phyloP scores from a whole-genome alignment of 2,329 filamentous ascomycete species.

The Fulvia fulva region DNA sequence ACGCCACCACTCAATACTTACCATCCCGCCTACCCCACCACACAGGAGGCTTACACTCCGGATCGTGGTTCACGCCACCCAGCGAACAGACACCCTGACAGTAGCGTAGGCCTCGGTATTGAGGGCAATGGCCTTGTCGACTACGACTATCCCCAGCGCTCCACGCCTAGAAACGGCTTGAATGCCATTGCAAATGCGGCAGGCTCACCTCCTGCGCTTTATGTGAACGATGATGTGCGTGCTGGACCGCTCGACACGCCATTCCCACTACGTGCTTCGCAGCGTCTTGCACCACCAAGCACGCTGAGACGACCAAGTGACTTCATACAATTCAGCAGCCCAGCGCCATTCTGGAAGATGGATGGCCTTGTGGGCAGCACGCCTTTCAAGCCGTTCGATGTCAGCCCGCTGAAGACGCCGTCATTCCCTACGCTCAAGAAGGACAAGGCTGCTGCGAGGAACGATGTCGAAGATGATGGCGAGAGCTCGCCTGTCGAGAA shows the following conservation, averaged over 20 bases:
- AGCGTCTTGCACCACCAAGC: slow-evolving; percentile 71
- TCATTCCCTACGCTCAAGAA: slow-evolving; percentile 31
- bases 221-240: slow-evolving; percentile 35
- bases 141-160: slow-evolving; percentile 28
- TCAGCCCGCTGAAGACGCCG: slow-evolving; percentile 38
- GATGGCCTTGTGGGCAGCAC: slow-evolving; percentile 73
- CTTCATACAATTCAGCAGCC: slow-evolving; percentile 80
- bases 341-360: slow-evolving; percentile 86
- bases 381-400: slow-evolving; percentile 43
- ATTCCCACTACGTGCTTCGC: slow-evolving; percentile 41
- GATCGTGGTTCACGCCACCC: slow-evolving; percentile 49
- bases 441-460: slow-evolving; percentile 21
- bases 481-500: slow-evolving; percentile 19
- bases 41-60: slow-evolving; percentile 52
- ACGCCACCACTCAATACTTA: slow-evolving; percentile 44
- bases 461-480: slow-evolving; percentile 21
- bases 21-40: slow-evolving; percentile 43
- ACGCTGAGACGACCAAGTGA: slow-evolving; percentile 78
- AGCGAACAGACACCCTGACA: slow-evolving; percentile 19
- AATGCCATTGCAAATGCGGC: slow-evolving; percentile 36
- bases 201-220: slow-evolving; percentile 36
- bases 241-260: slow-evolving; percentile 35
- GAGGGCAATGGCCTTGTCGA: slow-evolving; percentile 26
- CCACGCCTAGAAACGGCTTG: slow-evolving; percentile 34
- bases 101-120: slow-evolving; percentile 30